Conservation (phyloP, 345 rosid genomes). For the Murraya paniculata region DNA sequence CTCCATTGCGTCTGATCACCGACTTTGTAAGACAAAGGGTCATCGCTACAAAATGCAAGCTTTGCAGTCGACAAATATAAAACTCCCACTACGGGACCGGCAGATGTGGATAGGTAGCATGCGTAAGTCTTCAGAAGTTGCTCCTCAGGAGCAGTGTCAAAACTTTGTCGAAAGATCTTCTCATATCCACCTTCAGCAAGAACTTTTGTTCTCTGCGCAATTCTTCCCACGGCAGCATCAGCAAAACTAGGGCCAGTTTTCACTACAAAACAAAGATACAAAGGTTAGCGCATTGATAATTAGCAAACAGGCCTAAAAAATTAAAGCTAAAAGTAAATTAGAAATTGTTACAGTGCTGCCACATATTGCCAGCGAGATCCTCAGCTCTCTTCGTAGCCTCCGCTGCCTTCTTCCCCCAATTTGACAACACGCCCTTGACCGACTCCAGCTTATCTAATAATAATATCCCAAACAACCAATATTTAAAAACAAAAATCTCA, state of each 20-base stretch:
- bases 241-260: constrained; percentile 91
- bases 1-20: constrained; percentile 73
- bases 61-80: constrained; percentile 75
- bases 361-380: constrained; percentile 89
- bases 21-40: constrained; percentile 73
- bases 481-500: too few species aligned
- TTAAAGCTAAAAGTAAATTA: background rate
- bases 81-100: constrained; percentile 96
- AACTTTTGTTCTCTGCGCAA: constrained; percentile 88
- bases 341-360: constrained; percentile 69
- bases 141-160: constrained; percentile 78
- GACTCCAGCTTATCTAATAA: constrained; percentile 68
- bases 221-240: constrained; percentile 87
- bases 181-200: constrained; percentile 98
- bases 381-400: constrained; percentile 91
- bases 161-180: constrained; percentile 70
- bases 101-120: constrained; percentile 91
- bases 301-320: background rate
- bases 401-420: constrained; percentile 84
- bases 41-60: constrained; percentile 83
- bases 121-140: constrained; percentile 73
- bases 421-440: constrained; percentile 81
- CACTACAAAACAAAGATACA: constrained; percentile 41
- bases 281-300: background rate
- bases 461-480: background rate